Evolutionary conservation across 805 yeast species (phyloP).

Genomic region (Ogataea zsoltii): DNA sequence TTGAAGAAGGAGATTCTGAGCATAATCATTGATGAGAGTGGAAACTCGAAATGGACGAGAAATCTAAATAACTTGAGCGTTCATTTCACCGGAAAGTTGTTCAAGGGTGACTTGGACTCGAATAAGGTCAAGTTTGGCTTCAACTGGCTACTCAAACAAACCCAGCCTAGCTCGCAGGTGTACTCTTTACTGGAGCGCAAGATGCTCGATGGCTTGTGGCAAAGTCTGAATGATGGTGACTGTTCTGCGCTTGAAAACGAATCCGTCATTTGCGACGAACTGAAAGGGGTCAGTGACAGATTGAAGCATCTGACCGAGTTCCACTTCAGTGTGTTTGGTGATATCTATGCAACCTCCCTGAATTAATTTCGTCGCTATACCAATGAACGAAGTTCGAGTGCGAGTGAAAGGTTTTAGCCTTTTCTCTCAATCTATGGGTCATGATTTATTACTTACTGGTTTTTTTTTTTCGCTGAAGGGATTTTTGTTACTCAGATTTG

Average conservation of each 20-base stretch:
- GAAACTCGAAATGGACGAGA: slow-evolving; percentile 88
- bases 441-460: background rate
- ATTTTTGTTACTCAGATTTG: background rate
- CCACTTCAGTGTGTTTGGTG: slow-evolving; percentile 83
- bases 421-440: slow-evolving; percentile 1
- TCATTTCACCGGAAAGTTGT: slow-evolving; percentile 52
- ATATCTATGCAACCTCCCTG: slow-evolving; percentile 46
- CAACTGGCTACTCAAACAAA: slow-evolving; percentile 81
- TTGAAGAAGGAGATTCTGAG: slow-evolving; percentile 74
- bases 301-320: slow-evolving; percentile 67
- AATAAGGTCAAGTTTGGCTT: slow-evolving; percentile 61
- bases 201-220: slow-evolving; percentile 49
- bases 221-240: slow-evolving; percentile 14
- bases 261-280: slow-evolving; percentile 45
- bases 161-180: slow-evolving; percentile 78
- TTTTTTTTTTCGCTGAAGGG: background rate
- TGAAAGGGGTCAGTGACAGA: slow-evolving; percentile 57
- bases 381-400: too few relatives aligned
- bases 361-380: slow-evolving; percentile 2
- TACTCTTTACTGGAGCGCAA: slow-evolving; percentile 74
- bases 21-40: slow-evolving; percentile 81
- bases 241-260: slow-evolving; percentile 24
- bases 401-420: too few relatives aligned
- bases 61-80: slow-evolving; percentile 72
- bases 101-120: slow-evolving; percentile 29